Evolutionary conservation across 139 green algal species (phyloP), one percentile per base, ranked within the genome.

Genomic region (Picochlorum sp.): DNA sequence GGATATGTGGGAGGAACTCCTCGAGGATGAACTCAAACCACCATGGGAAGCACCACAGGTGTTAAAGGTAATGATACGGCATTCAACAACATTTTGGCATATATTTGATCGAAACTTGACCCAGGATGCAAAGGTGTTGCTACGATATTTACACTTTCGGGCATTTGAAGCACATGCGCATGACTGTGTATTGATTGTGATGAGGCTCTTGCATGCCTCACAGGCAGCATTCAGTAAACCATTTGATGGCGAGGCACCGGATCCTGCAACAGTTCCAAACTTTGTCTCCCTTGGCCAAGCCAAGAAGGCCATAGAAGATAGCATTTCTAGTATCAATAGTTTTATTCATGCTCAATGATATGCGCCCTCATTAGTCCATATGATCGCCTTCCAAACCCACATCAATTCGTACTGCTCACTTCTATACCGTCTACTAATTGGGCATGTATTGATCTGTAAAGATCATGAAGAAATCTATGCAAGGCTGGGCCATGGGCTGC

Each of bases 281-380:
- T 76, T 68, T 68, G 70, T 76, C 21, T 56, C 51, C 18, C 55
- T 76, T 37, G 63, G 58, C 0, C 20, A 45, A 13, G 70, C 70
- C 9, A 49, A 34, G 28, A 28, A 58, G 5, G 63, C 57, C 13
- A 20, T 72, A 49, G 10, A 68, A 41, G 28, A 49, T n/a, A 63
- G 70, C 23, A 59, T 59, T 18, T 13, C 13, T 8, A 34, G 6
- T n/a, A n/a, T 41, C 34, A 41, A 41, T 41, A 41, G 34, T 9
- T 41, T 9, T 7, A 41, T 9, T 11, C 34, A 41, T 30, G 28
- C 28, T 30, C 28, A 7, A 30, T 30, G 28, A 30, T 30, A 30
- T 30, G 28, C 28, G 28, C 1, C 4, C 28, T 30, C 28, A 30
- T 30, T 2, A 30, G 28, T 30, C 28, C 28, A 30, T 30, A 0